Evolutionary conservation across 208 protist species (phyloP).

Genomic region (Novymonas esmeraldas): DNA sequence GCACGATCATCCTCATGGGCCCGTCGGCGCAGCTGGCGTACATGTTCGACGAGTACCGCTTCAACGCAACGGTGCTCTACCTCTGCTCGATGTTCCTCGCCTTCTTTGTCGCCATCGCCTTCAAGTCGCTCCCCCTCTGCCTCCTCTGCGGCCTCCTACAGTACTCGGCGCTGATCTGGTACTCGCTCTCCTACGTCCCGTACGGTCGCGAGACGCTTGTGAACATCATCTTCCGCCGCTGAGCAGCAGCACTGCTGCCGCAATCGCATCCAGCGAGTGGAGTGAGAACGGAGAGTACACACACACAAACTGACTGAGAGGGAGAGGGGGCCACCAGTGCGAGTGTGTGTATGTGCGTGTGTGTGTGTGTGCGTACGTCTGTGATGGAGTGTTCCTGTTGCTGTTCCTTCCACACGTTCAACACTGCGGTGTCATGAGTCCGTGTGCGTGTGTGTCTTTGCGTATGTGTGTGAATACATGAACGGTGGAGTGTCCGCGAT

Average conservation of each 20-base stretch:
- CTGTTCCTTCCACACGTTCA: too few relatives aligned
- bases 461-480: too few relatives aligned
- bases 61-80: slow-evolving; percentile 68
- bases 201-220: slow-evolving; percentile 76
- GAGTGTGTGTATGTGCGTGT: too few relatives aligned
- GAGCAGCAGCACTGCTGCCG: background rate
- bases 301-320: too few relatives aligned
- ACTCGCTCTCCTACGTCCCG: slow-evolving; percentile 91
- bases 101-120: slow-evolving; percentile 66
- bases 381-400: too few relatives aligned
- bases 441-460: too few relatives aligned
- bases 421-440: too few relatives aligned
- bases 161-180: slow-evolving; percentile 87
- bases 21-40: slow-evolving; percentile 77
- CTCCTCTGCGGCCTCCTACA: slow-evolving; percentile 76
- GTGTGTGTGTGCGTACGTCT: too few relatives aligned
- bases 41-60: slow-evolving; percentile 92
- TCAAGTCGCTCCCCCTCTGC: slow-evolving; percentile 69
- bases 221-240: slow-evolving; percentile 43
- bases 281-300: background rate
- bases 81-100: slow-evolving; percentile 72
- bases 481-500: too few relatives aligned
- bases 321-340: too few relatives aligned
- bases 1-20: slow-evolving; percentile 89
- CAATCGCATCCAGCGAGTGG: background rate